A percentile compares a stretch with the other conserved stretches of the same genome.
Conservation (phyloP, 148 eudicot species). For the Nepenthes gracilis region DNA sequence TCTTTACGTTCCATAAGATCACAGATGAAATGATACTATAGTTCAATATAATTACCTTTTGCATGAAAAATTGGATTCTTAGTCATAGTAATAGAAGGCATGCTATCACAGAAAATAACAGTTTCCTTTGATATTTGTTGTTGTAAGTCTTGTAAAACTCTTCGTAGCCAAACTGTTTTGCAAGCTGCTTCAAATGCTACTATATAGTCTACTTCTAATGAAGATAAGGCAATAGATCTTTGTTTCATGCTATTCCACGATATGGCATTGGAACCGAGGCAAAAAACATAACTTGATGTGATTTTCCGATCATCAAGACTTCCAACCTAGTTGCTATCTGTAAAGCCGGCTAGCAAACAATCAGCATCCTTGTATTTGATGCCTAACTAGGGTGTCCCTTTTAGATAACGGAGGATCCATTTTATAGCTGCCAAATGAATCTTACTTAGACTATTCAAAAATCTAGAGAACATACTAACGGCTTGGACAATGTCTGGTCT, state of each 20-base stretch:
- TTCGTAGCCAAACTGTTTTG: not conserved
- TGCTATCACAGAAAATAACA: not conserved
- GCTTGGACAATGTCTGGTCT: not conserved
- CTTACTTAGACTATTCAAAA: not conserved
- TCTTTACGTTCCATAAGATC: not conserved
- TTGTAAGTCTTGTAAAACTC: not conserved
- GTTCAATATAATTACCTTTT: not conserved
- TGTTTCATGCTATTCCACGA: constrained; percentile 1
- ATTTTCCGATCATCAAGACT: constrained; percentile 6
- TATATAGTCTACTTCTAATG: not conserved
- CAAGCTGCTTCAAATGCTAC: not conserved
- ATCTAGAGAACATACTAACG: not conserved
- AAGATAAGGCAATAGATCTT: not conserved
- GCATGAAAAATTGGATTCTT: not conserved
- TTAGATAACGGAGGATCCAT: not conserved
- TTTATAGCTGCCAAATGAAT: not conserved
- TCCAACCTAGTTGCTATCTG: not conserved
- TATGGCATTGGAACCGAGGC: not conserved
- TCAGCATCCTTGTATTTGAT: not conserved
- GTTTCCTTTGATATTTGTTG: not conserved
- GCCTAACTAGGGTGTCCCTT: not conserved
- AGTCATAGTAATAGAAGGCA: not conserved
- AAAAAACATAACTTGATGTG: not conserved
- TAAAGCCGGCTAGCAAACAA: not conserved
- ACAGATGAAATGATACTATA: not conserved